phyloP scores from a whole-genome alignment of 257 asterid species.

The Solanum virginianum region DNA sequence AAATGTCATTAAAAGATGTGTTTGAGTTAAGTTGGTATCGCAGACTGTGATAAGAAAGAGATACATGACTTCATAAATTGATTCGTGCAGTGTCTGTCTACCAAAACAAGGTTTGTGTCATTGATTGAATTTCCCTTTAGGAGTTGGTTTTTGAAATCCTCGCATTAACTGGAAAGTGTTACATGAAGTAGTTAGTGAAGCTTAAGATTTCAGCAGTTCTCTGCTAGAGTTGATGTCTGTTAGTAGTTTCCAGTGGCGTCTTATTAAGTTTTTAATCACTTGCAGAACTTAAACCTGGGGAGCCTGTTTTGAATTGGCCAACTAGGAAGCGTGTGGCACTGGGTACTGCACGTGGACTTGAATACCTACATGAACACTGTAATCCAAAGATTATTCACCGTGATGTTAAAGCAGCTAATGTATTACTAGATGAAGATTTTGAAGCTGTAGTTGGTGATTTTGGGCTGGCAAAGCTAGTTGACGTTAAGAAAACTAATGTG shows the following conservation, averaged over 20 bases:
- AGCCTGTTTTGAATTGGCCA: neutral
- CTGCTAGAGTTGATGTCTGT: neutral
- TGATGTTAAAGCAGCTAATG: neutral
- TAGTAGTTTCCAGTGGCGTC: neutral
- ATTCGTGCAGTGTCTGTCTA: neutral
- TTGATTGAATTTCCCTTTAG: neutral
- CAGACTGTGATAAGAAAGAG: neutral
- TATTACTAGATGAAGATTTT: neutral
- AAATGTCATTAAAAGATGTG: neutral
- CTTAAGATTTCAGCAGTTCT: neutral
- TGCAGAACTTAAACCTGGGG: neutral
- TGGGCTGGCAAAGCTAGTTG: neutral
- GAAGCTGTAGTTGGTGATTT: neutral
- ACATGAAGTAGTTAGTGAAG: neutral
- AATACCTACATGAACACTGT: neutral
- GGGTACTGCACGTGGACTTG: neutral
- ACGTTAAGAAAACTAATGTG: neutral
- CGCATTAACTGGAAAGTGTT: neutral
- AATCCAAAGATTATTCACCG: neutral
- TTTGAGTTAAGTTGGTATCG: neutral
- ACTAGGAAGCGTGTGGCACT: neutral
- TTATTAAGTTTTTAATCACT: conserved; percentile 15
- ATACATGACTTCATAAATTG: neutral
- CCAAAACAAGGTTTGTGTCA: neutral
- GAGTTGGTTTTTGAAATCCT: neutral